phyloP scores from a whole-genome alignment of 1,284 basidiomycete genomes.

The Xanthoconium separans region DNA sequence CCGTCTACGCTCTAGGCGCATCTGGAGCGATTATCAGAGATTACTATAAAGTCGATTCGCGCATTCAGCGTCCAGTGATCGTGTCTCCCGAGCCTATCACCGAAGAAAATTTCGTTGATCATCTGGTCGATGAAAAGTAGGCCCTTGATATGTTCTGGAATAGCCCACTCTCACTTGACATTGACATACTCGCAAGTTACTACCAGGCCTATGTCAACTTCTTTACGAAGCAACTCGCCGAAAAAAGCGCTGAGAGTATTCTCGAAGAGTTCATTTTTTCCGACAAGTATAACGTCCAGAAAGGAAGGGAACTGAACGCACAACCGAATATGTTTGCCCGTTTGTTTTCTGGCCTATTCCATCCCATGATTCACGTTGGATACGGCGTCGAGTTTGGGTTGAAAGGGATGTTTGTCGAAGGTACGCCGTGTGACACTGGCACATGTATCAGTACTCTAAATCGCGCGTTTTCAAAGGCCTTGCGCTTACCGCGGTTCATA shows the following conservation, averaged over 20 bases:
- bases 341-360: slow-evolving; percentile 25
- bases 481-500: slow-evolving; percentile 21
- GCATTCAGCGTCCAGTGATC: slow-evolving; percentile 33
- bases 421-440: slow-evolving; percentile 8
- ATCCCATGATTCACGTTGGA: slow-evolving; percentile 32
- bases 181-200: slow-evolving; percentile 39
- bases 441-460: background rate
- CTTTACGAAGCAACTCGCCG: slow-evolving; percentile 47
- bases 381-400: slow-evolving; percentile 34
- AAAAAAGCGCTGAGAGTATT: slow-evolving; percentile 40
- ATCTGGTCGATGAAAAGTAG: slow-evolving; percentile 43
- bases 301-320: slow-evolving; percentile 8
- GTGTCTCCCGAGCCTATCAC: slow-evolving; percentile 40
- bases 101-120: slow-evolving; percentile 41
- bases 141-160: background rate
- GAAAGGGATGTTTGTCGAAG: slow-evolving; percentile 32
- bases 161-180: background rate
- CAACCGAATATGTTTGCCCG: slow-evolving; percentile 30
- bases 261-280: slow-evolving; percentile 63
- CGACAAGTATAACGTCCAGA: slow-evolving; percentile 44
- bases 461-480: slow-evolving; percentile 23
- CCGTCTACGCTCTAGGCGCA: slow-evolving; percentile 43
- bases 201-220: slow-evolving; percentile 59
- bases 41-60: slow-evolving; percentile 37
- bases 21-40: slow-evolving; percentile 34